Conservation (phyloP, 2,329 filamentous ascomycete genomes). For the Alternaria infectoria region DNA sequence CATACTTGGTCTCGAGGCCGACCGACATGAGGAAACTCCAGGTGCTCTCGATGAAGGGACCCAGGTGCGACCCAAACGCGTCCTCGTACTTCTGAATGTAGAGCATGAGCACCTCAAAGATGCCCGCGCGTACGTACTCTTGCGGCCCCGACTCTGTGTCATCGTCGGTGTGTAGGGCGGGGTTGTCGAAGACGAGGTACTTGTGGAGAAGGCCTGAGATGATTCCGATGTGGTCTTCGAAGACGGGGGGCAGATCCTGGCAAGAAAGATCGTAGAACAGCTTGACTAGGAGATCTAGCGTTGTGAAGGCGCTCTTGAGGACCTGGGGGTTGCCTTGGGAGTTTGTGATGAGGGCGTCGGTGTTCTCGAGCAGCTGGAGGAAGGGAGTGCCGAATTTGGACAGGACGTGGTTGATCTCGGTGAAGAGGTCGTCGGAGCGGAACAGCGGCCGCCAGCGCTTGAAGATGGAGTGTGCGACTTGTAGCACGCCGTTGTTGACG, state of each 20-base stretch:
- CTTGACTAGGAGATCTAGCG: constrained; percentile 86
- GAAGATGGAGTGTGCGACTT: constrained; percentile 98
- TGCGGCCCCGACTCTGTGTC: constrained; percentile 85
- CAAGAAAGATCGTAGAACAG: constrained; percentile 96
- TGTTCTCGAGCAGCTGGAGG: constrained; percentile 76
- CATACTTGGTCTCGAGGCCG: constrained; percentile 88
- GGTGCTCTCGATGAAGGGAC: constrained; percentile 84
- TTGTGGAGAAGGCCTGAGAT: constrained; percentile 86
- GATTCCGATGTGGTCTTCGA: constrained; percentile 83
- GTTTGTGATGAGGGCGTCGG: constrained; percentile 72
- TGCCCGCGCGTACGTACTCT: constrained; percentile 89
- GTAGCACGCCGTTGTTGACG: constrained; percentile 90
- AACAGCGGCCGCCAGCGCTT: constrained; percentile 94
- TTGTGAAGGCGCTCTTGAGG: constrained; percentile 80
- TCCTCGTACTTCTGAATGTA: constrained; percentile 97
- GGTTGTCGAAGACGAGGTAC: constrained; percentile 88
- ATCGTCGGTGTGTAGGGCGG: constrained; percentile 81
- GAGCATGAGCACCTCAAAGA: constrained; percentile 87
- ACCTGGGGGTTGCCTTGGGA: constrained; percentile 77
- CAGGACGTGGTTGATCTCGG: constrained; percentile 95
- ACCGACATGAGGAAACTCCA: constrained; percentile 91
- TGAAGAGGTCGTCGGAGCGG: constrained; percentile 88
- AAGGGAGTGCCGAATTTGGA: constrained; percentile 84
- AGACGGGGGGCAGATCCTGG: constrained; percentile 92
- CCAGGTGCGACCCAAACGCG: constrained; percentile 80